These are phyloP conservation scores for Sugiyamaella chiloensis DNA, from an alignment of 805 yeast species.

Conservation along the genomic window DNA sequence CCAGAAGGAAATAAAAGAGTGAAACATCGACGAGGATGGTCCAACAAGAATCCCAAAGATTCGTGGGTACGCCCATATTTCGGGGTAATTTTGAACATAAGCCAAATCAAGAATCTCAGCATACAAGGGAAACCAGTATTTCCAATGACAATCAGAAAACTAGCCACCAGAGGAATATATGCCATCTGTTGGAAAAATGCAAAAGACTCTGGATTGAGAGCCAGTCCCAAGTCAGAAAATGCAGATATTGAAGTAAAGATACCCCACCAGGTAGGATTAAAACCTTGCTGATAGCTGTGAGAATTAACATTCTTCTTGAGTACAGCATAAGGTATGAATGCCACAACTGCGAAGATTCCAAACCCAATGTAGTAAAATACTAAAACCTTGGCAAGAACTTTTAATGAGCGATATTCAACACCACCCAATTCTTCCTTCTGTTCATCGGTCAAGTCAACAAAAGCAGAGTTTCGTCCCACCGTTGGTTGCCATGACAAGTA, in stretches of 20 bases:
- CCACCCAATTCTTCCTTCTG: constrained; percentile 97
- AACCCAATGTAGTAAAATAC: constrained; percentile 71
- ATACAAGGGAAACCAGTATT: constrained; percentile 92
- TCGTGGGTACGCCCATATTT: constrained; percentile 52
- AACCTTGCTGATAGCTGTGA: constrained; percentile 50
- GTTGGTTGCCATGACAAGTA: constrained; percentile 91
- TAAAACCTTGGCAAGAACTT: constrained; percentile 65
- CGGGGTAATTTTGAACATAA: constrained; percentile 61
- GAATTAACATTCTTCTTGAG: constrained; percentile 24
- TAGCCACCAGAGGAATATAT: constrained; percentile 59
- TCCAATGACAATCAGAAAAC: constrained; percentile 81
- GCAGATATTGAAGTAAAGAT: constrained; percentile 75
- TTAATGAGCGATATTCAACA: constrained; percentile 89
- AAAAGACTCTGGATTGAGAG: constrained; percentile 83
- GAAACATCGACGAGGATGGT: constrained; percentile 96
- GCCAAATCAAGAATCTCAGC: constrained; percentile 79
- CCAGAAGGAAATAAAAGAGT: constrained; percentile 86
- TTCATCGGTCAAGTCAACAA: constrained; percentile 71
- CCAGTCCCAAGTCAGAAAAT: constrained; percentile 82
- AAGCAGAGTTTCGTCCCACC: constrained; percentile 88
- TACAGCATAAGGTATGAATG: constrained; percentile 46
- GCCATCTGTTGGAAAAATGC: constrained; percentile 57
- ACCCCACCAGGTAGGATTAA: constrained; percentile 90
- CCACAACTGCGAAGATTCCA: constrained; percentile 57
- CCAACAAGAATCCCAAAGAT: constrained; percentile 78